phyloP scores from a whole-genome alignment of 148 eudicot genomes.

The Suaeda aralocaspica region DNA sequence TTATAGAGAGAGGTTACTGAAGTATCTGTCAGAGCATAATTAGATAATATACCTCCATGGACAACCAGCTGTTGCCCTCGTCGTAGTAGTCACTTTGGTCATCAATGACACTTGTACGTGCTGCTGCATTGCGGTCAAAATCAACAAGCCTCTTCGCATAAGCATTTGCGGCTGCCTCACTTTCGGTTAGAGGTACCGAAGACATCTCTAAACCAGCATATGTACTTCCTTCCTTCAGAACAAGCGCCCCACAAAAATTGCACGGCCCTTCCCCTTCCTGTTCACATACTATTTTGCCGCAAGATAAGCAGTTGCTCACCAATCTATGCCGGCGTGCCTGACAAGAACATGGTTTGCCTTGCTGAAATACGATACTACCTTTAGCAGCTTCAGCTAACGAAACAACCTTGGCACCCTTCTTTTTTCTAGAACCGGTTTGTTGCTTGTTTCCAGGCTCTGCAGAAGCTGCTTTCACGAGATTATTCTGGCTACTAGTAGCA shows the following conservation, averaged over 20 bases:
- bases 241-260: constrained; percentile 88
- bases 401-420: constrained; percentile 74
- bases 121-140: constrained; percentile 92
- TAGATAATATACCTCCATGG: constrained; percentile 59
- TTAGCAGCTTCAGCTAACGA: constrained; percentile 97
- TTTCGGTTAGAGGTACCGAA: constrained; percentile 48
- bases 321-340: constrained; percentile 88
- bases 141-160: constrained; percentile 98
- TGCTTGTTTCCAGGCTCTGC: constrained; percentile 34
- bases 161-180: constrained; percentile 93
- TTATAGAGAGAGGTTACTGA: background rate
- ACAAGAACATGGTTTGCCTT: constrained; percentile 94
- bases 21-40: background rate
- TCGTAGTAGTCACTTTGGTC: constrained; percentile 97
- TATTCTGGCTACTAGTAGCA: constrained; percentile 41
- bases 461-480: constrained; percentile 27
- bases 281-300: constrained; percentile 97
- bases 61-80: constrained; percentile 92
- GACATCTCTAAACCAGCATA: constrained; percentile 85
- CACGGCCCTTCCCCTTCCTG: constrained; percentile 99
- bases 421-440: constrained; percentile 61
- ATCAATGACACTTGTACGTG: constrained; percentile 97
- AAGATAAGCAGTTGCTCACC: constrained; percentile 91
- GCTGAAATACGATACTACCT: constrained; percentile 85
- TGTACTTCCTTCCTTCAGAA: constrained; percentile 82